Conservation (phyloP, 2,329 filamentous ascomycete genomes). For the Phyllosticta citribraziliensis region DNA sequence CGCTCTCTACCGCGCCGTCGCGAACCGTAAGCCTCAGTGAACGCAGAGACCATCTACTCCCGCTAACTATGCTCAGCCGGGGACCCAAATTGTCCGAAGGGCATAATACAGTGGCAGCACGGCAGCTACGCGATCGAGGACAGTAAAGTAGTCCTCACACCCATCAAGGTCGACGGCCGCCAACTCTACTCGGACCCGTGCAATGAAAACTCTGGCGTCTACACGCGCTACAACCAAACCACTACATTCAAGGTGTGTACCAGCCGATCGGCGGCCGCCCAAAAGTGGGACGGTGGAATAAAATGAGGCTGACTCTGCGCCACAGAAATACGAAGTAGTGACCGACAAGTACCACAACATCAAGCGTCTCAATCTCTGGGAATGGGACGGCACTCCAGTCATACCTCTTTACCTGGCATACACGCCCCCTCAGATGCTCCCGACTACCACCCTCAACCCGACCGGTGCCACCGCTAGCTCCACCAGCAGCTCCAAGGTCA, state of each 20-base stretch:
- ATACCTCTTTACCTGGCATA: conserved; percentile 59
- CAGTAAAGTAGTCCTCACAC: conserved; percentile 49
- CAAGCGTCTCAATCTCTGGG: conserved; percentile 53
- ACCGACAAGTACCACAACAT: conserved; percentile 53
- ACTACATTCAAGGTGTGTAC: conserved; percentile 50
- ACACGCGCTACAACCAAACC: conserved; percentile 57
- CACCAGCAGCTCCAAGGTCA: conserved; percentile 28
- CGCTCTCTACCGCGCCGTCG: conserved; percentile 58
- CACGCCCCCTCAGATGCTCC: conserved; percentile 57
- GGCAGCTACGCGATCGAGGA: conserved; percentile 48
- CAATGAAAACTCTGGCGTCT: conserved; percentile 42
- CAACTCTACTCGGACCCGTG: conserved; percentile 59
- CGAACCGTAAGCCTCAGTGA: conserved; percentile 52
- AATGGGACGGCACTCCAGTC: conserved; percentile 54
- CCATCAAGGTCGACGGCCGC: conserved; percentile 56
- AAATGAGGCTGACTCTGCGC: conserved; percentile 2
- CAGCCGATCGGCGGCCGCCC: background rate
- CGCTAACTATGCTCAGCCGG: conserved; percentile 36
- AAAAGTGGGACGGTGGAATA: background rate
- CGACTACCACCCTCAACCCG: conserved; percentile 56
- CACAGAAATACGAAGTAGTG: conserved; percentile 36
- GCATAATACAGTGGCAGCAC: conserved; percentile 65
- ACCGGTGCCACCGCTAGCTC: conserved; percentile 27
- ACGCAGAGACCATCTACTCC: background rate
- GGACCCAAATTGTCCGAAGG: conserved; percentile 51